Evolutionary conservation across 306 rosid species (phyloP), one percentile per base, ranked within the genome.

Genomic region (Vicia villosa): DNA sequence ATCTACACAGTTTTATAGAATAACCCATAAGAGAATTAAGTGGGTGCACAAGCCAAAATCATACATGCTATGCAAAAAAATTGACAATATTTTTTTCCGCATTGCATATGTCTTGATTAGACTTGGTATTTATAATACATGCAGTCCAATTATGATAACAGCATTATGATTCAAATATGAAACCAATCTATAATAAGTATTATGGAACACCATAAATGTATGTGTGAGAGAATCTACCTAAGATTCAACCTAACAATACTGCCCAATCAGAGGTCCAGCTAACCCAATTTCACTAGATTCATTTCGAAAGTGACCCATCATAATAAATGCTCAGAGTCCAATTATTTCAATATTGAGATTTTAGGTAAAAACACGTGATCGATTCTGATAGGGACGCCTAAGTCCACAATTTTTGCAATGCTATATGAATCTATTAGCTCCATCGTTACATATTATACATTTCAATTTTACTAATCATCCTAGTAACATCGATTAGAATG

Each of bases 361-460:
- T 57, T 8, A 6, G 41, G 63, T 5, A 10, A 30, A 57, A 32
- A 32, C 22, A 58, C 43, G 7, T 6, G 54, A 16, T 47, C 16
- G 54, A 15, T 47, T 16, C 22, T 8, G 22, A 50, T 17, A 50
- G 26, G 56, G 22, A n/a, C n/a, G 50, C 3, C 19, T 19, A 45
- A n/a, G 9, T 17, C 19, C 51, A 30, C 34, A 30, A 30, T 0
- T 57, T 60, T 32, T 5, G 41, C 64, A 65, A 70, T 40, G 63
- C 28, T 75, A 77, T 10, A 42, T 22, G 26, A 77, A 77, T 63
- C 66, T 22, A 34, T 11, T 43, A 70, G 74, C 74, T 70, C 21
- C 63, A 72, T 26, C 3, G 3, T 37, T 58, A 43, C n/a, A 17
- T 11, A 73, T 49, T 21, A 13, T 36, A 74, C 43, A 50, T 57